Evolutionary conservation across 2,329 filamentous ascomycete species (phyloP).

Genomic region (Trichoderma sp.): DNA sequence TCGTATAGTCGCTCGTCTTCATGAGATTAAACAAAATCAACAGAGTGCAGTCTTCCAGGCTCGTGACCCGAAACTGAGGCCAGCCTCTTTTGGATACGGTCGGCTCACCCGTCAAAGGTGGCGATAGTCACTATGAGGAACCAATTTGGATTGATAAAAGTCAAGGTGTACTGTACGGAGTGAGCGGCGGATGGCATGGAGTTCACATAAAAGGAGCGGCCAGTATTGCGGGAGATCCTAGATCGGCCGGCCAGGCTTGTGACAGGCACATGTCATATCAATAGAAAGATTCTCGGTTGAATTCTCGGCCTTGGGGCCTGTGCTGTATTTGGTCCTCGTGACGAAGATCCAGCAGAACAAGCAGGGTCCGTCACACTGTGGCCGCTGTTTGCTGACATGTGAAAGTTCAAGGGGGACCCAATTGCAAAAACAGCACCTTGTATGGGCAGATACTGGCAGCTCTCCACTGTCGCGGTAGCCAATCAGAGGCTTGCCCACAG

Average conservation of each 20-base stretch:
- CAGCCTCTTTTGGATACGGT: background rate
- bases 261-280: conserved; percentile 23
- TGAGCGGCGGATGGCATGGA: conserved; percentile 13
- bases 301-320: conserved; percentile 9
- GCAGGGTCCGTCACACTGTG: conserved; percentile 5
- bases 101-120: conserved; percentile 3
- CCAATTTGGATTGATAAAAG: background rate
- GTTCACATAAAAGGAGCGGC: background rate
- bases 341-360: background rate
- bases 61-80: background rate
- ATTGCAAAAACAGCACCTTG: no score
- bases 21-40: background rate
- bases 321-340: conserved; percentile 17
- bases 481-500: conserved; percentile 23
- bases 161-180: background rate
- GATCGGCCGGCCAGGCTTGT: background rate
- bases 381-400: conserved; percentile 18
- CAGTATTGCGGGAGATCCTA: background rate
- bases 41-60: background rate
- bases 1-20: background rate
- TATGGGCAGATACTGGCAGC: background rate
- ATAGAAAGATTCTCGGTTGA: background rate
- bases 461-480: background rate
- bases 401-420: conserved; percentile 3
- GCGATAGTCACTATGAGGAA: background rate